These are phyloP conservation scores for Boletus pseudo-olivaceus DNA, from an alignment of 768 basidiomycete species.

Conservation along the genomic window DNA sequence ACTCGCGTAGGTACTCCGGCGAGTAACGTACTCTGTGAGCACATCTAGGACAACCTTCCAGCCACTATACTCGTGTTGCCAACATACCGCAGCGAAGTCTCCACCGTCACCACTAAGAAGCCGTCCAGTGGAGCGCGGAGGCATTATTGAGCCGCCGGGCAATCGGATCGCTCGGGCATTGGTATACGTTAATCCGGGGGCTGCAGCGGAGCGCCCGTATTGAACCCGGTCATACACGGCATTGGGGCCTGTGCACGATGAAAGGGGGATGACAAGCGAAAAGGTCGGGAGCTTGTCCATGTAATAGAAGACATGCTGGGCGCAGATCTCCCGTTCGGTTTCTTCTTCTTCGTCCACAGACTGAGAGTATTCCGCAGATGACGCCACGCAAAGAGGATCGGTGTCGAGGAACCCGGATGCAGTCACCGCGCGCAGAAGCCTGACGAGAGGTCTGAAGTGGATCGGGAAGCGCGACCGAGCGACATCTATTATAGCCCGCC, in stretches of 20 bases:
- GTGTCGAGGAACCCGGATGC: slow-evolving; percentile 75
- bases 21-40: slow-evolving; percentile 70
- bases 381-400: slow-evolving; percentile 54
- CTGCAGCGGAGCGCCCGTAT: slow-evolving; percentile 47
- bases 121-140: slow-evolving; percentile 61
- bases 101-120: slow-evolving; percentile 70
- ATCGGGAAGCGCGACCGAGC: slow-evolving; percentile 81
- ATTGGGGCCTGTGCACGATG: slow-evolving; percentile 60
- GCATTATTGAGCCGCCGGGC: slow-evolving; percentile 73
- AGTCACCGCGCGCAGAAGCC: slow-evolving; percentile 73
- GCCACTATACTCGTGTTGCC: slow-evolving; percentile 80
- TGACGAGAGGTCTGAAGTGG: slow-evolving; percentile 64
- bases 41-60: slow-evolving; percentile 87
- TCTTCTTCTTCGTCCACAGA: slow-evolving; percentile 38
- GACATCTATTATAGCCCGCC: slow-evolving; percentile 80
- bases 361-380: slow-evolving; percentile 40
- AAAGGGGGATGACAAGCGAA: slow-evolving; percentile 67
- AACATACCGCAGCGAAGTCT: slow-evolving; percentile 63
- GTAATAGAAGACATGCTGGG: slow-evolving; percentile 70
- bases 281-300: slow-evolving; percentile 68
- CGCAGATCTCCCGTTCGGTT: slow-evolving; percentile 56
- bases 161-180: slow-evolving; percentile 66
- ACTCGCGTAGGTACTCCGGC: slow-evolving; percentile 43
- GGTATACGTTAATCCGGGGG: slow-evolving; percentile 54
- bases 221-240: slow-evolving; percentile 69